These are phyloP conservation scores for Apiotrichum sp. DNA, from an alignment of 1,284 basidiomycete species.

Conservation along the genomic window DNA sequence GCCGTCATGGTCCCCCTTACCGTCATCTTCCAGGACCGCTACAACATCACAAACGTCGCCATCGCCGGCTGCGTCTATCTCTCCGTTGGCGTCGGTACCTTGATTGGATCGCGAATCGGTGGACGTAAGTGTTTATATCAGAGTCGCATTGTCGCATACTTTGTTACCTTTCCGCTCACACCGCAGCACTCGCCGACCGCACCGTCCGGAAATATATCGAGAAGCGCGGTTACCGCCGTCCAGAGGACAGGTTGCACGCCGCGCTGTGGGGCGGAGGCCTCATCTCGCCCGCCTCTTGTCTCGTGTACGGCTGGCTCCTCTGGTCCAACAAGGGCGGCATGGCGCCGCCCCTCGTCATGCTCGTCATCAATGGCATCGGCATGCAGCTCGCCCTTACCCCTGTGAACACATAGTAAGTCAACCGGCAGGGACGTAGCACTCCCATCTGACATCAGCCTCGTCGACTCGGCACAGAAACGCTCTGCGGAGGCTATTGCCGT, in stretches of 20 bases:
- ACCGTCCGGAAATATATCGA: slow-evolving; percentile 51
- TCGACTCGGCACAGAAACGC: slow-evolving; percentile 54
- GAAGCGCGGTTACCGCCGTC: slow-evolving; percentile 51
- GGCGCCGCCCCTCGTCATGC: slow-evolving; percentile 30
- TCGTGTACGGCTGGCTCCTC: slow-evolving; percentile 42
- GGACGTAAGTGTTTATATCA: slow-evolving; percentile 43
- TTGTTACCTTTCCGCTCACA: too few species aligned
- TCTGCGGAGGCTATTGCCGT: slow-evolving; percentile 53
- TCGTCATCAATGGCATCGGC: slow-evolving; percentile 48
- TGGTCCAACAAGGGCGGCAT: slow-evolving; percentile 34
- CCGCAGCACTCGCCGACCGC: slow-evolving; percentile 51
- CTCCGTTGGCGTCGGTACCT: slow-evolving; percentile 58
- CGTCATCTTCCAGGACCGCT: slow-evolving; percentile 48
- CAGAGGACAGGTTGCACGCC: slow-evolving; percentile 59
- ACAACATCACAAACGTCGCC: slow-evolving; percentile 57
- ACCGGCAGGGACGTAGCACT: slow-evolving; percentile 7
- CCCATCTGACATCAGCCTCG: slow-evolving; percentile 23
- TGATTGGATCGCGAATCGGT: slow-evolving; percentile 54
- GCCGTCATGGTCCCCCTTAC: slow-evolving; percentile 18
- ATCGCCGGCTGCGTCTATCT: slow-evolving; percentile 59
- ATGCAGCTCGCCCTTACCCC: slow-evolving; percentile 52
- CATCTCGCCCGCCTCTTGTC: slow-evolving; percentile 45
- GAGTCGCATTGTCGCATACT: too few species aligned
- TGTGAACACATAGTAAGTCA: slow-evolving; percentile 50
- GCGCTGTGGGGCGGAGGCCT: slow-evolving; percentile 51